phyloP scores from a whole-genome alignment of 805 yeast genomes.

The Saccharomycopsis fermentans region DNA sequence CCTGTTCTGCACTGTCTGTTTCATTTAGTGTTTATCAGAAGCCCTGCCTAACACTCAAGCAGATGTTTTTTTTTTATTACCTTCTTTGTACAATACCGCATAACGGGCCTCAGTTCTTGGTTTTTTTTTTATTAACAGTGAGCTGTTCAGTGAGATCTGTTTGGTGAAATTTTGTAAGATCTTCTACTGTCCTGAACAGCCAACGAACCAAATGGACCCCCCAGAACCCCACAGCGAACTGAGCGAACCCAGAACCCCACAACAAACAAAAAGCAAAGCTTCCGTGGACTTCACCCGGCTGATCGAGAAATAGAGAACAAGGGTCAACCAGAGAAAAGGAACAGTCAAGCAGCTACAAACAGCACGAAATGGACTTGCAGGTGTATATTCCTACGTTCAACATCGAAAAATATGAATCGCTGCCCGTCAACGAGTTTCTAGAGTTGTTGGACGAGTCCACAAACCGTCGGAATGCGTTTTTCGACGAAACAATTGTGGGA shows the following conservation, averaged over 20 bases:
- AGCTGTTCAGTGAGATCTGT: background rate
- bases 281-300: background rate
- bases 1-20: no score
- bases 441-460: conserved; percentile 11
- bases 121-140: background rate
- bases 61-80: no score
- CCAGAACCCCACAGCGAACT: no score
- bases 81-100: no score
- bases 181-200: background rate
- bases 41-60: no score
- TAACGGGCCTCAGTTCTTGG: background rate
- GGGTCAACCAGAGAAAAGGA: no score
- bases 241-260: background rate
- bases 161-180: background rate
- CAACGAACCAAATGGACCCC: no score
- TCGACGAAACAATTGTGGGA: conserved; percentile 17
- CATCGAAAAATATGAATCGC: conserved; percentile 12
- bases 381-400: conserved; percentile 17
- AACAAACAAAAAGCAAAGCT: no score
- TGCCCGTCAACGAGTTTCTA: conserved; percentile 9
- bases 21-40: no score
- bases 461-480: conserved; percentile 17
- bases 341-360: background rate
- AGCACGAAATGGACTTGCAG: conserved; percentile 14
- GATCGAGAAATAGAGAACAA: background rate